Evolutionary conservation across 306 rosid genomes (phyloP), one percentile per base, ranked within the genome.

Genomic region (Rubus parviflorus): DNA sequence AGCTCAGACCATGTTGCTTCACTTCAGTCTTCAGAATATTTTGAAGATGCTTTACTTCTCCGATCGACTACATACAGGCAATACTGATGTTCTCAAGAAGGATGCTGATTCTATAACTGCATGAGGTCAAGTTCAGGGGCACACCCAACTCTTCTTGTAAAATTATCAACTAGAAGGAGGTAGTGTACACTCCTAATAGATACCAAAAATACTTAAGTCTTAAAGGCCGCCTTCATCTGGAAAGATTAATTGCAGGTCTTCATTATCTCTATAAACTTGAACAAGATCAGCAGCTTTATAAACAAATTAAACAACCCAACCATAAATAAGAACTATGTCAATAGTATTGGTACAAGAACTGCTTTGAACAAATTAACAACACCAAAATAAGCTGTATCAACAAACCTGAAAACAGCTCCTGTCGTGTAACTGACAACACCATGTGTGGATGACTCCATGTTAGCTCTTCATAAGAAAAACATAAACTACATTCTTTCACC

Each of bases 211-310:
- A 25, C 61, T 53, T 4, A 1, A 30, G 61, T 23, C n/a, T 5
- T 38, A 45, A 57, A 56, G 42, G 14, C n/a, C n/a, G n/a, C n/a
- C n/a, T n/a, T 86, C 82, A 70, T 90, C 95, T 6, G 97, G 95
- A 81, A 92, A 92, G 48, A 84, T 81, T 46, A 94, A 41, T n/a
- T n/a, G n/a, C 65, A 94, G 85, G 79, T 86, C 93, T 81, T 92
- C 94, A 46, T 94, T 94, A 78, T 94, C 98, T 83, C 98, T 86
- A 74, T 94, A 92, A 43, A 90, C 97, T 90, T 94, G 98, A 58
- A 88, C 91, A 52, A 94, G 92, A 37, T 66, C 90, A 56, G 97
- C 98, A 71, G 93, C 98, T 84, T 94, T 94, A 82, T 94, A 90
- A 66, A 90, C 98, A n/a, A n/a, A n/a, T n/a, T n/a, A 75, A 94